phyloP scores from a whole-genome alignment of 139 green algal genomes.

The Chlorella vulgaris region DNA sequence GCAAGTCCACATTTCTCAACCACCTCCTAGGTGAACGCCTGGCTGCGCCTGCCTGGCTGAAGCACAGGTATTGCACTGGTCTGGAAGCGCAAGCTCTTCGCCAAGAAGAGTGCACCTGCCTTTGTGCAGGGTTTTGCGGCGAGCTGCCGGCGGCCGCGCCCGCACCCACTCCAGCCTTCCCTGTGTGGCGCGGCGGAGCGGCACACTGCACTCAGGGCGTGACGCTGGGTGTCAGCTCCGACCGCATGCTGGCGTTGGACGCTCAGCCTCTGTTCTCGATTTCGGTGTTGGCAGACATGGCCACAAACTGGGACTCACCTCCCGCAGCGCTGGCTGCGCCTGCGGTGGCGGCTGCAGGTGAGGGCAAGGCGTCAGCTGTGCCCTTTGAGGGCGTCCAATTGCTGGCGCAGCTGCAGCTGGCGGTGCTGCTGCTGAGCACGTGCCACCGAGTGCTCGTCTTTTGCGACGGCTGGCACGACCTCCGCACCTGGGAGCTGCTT shows the following conservation, averaged over 20 bases:
- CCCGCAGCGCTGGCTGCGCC: constrained; percentile 10
- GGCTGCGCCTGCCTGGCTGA: neutral
- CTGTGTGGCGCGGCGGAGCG: neutral
- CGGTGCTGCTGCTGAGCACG: constrained; percentile 19
- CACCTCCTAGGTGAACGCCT: neutral
- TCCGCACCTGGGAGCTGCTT: constrained; percentile 9
- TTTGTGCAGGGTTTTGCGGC: neutral
- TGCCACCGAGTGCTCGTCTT: constrained; percentile 31
- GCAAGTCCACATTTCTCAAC: constrained; percentile 24
- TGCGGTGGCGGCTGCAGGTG: constrained; percentile 21
- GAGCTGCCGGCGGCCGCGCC: neutral
- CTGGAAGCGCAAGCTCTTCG: no score
- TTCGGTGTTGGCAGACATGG: constrained; percentile 13
- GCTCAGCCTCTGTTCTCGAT: constrained; percentile 28
- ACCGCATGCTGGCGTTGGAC: constrained; percentile 12
- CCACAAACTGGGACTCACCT: neutral
- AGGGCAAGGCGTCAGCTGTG: constrained; percentile 12
- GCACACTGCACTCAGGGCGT: constrained; percentile 21
- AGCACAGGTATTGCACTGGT: no score
- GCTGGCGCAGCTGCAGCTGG: constrained; percentile 29
- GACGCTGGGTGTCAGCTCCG: neutral
- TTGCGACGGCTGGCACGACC: constrained; percentile 1
- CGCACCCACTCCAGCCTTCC: neutral
- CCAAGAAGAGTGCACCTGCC: no score
- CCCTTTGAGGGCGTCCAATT: constrained; percentile 16